phyloP scores from a whole-genome alignment of 192 early-diverging fungal species.

The Chytriomyces sp. region DNA sequence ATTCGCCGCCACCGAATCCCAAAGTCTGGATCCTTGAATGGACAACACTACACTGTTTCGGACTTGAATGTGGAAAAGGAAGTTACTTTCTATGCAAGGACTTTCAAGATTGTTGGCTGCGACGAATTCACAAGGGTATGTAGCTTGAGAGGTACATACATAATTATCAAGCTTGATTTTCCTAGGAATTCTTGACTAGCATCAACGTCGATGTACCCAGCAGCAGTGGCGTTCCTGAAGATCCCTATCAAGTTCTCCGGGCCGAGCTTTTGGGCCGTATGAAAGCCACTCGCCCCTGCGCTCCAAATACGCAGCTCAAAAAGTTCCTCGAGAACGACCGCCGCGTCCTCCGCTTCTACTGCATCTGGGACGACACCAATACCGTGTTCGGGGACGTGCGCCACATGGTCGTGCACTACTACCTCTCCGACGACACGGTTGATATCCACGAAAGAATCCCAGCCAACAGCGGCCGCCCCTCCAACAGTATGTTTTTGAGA shows the following conservation, averaged over 20 bases:
- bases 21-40: conserved; percentile 40
- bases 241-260: conserved; percentile 53
- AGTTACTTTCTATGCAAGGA: conserved; percentile 59
- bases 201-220: conserved; percentile 40
- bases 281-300: conserved; percentile 50
- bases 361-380: conserved; percentile 65
- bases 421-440: conserved; percentile 61
- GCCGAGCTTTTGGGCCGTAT: conserved; percentile 45
- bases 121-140: conserved; percentile 64
- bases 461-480: conserved; percentile 55
- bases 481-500: conserved; percentile 58
- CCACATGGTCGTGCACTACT: conserved; percentile 66
- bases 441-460: conserved; percentile 62
- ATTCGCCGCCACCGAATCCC: conserved; percentile 61
- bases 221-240: conserved; percentile 46
- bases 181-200: conserved; percentile 47
- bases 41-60: conserved; percentile 55
- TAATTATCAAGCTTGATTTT: neutral
- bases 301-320: conserved; percentile 51
- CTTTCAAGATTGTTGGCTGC: conserved; percentile 64
- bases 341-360: conserved; percentile 63
- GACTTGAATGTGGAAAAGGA: conserved; percentile 61
- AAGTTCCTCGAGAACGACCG: conserved; percentile 66
- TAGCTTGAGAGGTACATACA: neutral
- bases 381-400: conserved; percentile 57